These are phyloP conservation scores for Panicum miliaceum DNA, from an alignment of 176 grass and related monocot species.

Conservation along the genomic window DNA sequence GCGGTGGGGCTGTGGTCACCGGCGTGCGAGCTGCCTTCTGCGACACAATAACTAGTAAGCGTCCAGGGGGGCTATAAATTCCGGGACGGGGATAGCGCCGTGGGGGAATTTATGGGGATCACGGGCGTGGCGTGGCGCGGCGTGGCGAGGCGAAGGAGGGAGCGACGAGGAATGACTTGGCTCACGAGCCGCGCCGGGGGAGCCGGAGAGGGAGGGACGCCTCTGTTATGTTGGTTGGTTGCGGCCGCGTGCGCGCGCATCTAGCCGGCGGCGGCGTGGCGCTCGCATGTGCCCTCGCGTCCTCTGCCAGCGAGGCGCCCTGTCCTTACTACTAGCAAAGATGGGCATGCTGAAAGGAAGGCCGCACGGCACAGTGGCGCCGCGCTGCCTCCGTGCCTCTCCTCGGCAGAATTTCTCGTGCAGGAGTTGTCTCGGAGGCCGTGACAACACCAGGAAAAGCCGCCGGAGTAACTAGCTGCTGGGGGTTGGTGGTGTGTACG, in stretches of 20 bases:
- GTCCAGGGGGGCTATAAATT: conserved; percentile 15
- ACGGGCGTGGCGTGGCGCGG: conserved; percentile 19
- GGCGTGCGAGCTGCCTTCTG: not conserved
- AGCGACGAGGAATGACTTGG: conserved; percentile 19
- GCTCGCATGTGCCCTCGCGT: conserved; percentile 7
- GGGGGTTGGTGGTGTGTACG: not conserved
- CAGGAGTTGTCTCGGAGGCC: not conserved
- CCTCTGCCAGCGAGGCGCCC: not conserved
- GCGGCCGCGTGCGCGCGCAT: conserved; percentile 34
- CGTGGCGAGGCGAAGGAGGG: not conserved
- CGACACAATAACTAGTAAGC: not conserved
- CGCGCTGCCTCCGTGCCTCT: not conserved
- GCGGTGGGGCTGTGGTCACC: not conserved
- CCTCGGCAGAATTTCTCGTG: not conserved
- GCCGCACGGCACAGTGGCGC: not conserved
- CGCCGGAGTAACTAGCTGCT: not conserved
- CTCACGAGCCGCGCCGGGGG: conserved; percentile 41
- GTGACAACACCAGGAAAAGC: not conserved
- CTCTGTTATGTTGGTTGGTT: conserved; percentile 35
- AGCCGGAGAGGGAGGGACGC: not conserved
- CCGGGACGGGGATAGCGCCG: not conserved
- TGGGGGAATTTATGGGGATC: conserved; percentile 42
- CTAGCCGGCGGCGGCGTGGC: conserved; percentile 6
- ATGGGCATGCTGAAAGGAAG: not conserved
- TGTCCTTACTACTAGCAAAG: not conserved